These are phyloP conservation scores for Rhynchospora tenuis DNA, from an alignment of 176 grass and related monocot species.

Conservation along the genomic window DNA sequence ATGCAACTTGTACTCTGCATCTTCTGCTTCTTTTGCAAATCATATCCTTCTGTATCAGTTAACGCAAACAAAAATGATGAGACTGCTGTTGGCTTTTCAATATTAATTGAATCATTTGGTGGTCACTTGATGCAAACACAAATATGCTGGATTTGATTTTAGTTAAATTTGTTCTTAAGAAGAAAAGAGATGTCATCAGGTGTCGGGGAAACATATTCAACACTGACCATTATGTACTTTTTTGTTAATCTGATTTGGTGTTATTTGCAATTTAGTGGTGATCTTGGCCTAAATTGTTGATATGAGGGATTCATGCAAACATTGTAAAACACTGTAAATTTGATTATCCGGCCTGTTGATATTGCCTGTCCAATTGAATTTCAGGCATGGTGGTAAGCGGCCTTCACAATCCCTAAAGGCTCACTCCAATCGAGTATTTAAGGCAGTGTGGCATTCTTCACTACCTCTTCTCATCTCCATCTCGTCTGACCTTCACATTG, in stretches of 20 bases:
- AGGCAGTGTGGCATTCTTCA: conserved; percentile 12
- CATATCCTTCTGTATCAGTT: neutral
- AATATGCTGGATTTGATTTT: neutral
- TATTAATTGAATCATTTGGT: neutral
- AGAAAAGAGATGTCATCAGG: neutral
- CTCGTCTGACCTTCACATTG: conserved; percentile 19
- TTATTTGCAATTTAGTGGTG: neutral
- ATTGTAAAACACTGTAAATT: neutral
- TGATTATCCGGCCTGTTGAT: neutral
- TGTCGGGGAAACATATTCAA: neutral
- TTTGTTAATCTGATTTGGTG: neutral
- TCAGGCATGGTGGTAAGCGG: neutral
- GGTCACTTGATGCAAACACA: neutral
- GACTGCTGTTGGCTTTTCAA: neutral
- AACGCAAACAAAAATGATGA: neutral
- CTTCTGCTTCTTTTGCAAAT: neutral
- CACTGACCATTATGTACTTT: neutral
- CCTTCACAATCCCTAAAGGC: conserved; percentile 16
- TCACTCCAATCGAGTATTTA: conserved; percentile 19
- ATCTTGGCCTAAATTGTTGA: neutral
- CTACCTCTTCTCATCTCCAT: conserved; percentile 17
- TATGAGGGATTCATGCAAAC: neutral
- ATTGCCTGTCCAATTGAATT: neutral
- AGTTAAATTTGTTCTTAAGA: neutral
- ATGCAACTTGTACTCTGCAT: neutral